Evolutionary conservation across 2,329 filamentous ascomycete genomes (phyloP).

Genomic region (Claviceps sp.): DNA sequence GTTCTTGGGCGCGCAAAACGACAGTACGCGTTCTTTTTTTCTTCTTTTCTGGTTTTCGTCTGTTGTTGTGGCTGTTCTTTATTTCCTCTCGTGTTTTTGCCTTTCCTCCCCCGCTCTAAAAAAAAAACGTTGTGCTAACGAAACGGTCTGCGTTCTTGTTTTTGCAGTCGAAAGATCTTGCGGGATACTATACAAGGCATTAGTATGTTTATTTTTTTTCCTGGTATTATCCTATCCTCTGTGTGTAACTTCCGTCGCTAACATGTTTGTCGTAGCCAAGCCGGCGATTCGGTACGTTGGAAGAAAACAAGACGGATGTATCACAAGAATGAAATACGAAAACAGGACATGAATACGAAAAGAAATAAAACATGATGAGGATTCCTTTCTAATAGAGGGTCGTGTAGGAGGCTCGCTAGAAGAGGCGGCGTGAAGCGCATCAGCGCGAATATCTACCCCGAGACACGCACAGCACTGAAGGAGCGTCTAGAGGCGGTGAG

Average conservation of each 20-base stretch:
- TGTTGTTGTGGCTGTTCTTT: not conserved
- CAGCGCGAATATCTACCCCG: constrained; percentile 49
- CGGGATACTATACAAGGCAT: constrained; percentile 8
- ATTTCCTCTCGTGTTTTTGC: not conserved
- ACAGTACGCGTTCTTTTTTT: not conserved
- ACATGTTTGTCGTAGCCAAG: constrained; percentile 1
- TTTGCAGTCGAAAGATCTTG: constrained; percentile 8
- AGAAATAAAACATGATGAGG: too few relatives aligned
- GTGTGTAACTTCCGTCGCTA: not conserved
- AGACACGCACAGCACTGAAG: constrained; percentile 39
- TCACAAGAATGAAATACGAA: too few relatives aligned
- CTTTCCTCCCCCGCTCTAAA: not conserved
- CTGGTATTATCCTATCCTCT: too few relatives aligned
- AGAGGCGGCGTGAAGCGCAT: constrained; percentile 69
- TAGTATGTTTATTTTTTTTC: constrained; percentile 2
- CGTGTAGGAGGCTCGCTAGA: constrained; percentile 40
- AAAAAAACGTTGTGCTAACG: not conserved
- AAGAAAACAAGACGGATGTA: not conserved
- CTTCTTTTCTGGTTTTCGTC: not conserved
- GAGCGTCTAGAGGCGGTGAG: constrained; percentile 33
- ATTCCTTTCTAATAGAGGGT: too few relatives aligned
- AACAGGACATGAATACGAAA: too few relatives aligned
- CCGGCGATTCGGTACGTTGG: constrained; percentile 4
- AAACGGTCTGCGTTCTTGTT: too few relatives aligned
- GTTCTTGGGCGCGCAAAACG: not conserved